Base-by-base conservation (phyloP, 192 early-diverging fungal genomes). In the Mortierella claussenii region DNA sequence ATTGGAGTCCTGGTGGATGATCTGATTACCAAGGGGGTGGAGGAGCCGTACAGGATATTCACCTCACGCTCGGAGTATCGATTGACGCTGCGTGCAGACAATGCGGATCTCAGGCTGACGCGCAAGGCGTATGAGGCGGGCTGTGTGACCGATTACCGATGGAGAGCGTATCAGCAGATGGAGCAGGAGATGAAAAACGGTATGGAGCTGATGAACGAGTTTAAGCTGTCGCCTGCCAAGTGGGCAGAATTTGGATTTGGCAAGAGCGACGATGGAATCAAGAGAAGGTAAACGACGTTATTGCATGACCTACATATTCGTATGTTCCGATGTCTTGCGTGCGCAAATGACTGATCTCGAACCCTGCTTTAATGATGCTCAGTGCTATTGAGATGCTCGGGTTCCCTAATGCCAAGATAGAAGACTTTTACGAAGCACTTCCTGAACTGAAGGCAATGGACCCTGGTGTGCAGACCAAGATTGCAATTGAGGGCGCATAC, bases 1-100 rank as follows among this genome's bases (percentile, higher is more conserved):
- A 86, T 94, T 60, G 93, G 93, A 47, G 91, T 94, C 7, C 74
- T 94, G 20, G 89, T 93, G 48, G 93, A 94, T 63, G 93, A 94
- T 69, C 76, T 94, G 65, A 92, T 89, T 47, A 93, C 89, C 10
- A 91, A 90, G 34, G 93, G 93, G 6, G 91, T 94, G 12, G 85
- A 90, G 18, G 93, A 94, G 69, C 93, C 93, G 2, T 94, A 94
- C 62, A 81, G 93, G 20, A 88, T 94, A 4, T 94, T 94, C 63
- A 93, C 93, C 11, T 83, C 93, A n/a, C 80, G 93, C 15, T 92
- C 93, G 20, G 93, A 94, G 54, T 94, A 92, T 79, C 84, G 93
- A n/a, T 63, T 94, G 18, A 82, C 85, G 3, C 76, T 92, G 21
- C 83, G 93, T 17, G 89, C 91, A 1, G 91, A 94, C 67, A 94